phyloP scores from a whole-genome alignment of 2,329 filamentous ascomycete genomes.

The Nemania sp. region DNA sequence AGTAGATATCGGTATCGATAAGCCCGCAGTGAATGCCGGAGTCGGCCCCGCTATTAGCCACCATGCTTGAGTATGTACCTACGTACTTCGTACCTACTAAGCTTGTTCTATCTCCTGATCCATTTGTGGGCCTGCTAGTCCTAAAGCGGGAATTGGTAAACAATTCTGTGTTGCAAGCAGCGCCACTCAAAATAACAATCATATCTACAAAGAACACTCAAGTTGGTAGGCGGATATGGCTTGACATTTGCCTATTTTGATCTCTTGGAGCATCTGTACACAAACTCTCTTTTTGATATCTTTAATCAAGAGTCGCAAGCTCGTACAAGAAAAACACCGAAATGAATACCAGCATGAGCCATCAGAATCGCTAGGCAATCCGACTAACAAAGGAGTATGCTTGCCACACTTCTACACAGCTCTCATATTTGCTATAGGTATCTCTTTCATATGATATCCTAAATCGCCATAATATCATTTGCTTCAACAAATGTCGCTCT shows the following conservation, averaged over 20 bases:
- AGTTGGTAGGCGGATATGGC: too few species aligned
- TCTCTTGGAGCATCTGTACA: slow-evolving; percentile 4
- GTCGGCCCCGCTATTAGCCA: too few species aligned
- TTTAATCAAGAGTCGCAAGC: background rate
- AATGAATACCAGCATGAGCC: background rate
- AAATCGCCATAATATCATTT: too few species aligned
- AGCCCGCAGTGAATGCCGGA: background rate
- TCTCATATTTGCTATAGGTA: slow-evolving; percentile 5
- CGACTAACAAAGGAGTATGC: slow-evolving; percentile 3
- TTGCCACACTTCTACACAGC: background rate
- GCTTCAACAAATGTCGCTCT: slow-evolving; percentile 26
- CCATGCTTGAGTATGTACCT: too few species aligned
- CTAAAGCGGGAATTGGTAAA: slow-evolving; percentile 37
- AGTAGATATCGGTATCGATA: slow-evolving; percentile 1
- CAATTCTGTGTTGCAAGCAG: slow-evolving; percentile 19
- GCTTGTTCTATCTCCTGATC: too few species aligned
- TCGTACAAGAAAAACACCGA: background rate
- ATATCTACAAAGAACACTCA: background rate
- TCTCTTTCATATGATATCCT: background rate
- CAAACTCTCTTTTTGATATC: background rate
- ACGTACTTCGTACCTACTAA: too few species aligned
- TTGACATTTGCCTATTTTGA: background rate
- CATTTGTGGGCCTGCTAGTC: slow-evolving; percentile 7
- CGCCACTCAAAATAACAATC: too few species aligned
- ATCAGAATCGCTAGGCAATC: background rate